These are phyloP conservation scores for Calonectria naviculata DNA, from an alignment of 2,329 filamentous ascomycete genomes.

Conservation along the genomic window DNA sequence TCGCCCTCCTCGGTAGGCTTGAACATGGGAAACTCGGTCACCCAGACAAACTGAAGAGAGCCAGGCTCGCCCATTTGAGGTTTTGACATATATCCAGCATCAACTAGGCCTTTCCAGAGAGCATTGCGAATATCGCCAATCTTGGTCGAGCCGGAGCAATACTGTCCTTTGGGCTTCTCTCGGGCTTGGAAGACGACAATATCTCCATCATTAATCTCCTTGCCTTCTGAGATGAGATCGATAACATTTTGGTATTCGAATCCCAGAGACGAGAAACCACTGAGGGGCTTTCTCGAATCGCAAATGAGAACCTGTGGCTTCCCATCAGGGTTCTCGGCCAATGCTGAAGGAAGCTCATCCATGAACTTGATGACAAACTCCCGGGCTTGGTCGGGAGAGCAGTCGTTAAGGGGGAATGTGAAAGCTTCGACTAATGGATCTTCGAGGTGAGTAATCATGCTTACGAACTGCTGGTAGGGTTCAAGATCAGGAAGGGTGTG, in stretches of 20 bases:
- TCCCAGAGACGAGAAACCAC: conserved; percentile 82
- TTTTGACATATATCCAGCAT: conserved; percentile 64
- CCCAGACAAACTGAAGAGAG: conserved; percentile 80
- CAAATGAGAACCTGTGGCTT: conserved; percentile 83
- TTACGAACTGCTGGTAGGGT: conserved; percentile 70
- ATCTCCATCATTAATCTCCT: conserved; percentile 71
- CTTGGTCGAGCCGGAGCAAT: conserved; percentile 69
- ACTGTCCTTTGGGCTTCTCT: conserved; percentile 67
- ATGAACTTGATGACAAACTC: conserved; percentile 78
- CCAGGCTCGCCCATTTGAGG: conserved; percentile 49
- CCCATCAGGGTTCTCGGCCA: conserved; percentile 78
- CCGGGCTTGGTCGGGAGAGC: conserved; percentile 63
- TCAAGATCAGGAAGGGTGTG: conserved; percentile 69
- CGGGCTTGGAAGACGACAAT: conserved; percentile 86
- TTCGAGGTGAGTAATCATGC: conserved; percentile 78
- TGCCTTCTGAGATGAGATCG: conserved; percentile 44
- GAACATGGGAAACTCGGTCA: conserved; percentile 93
- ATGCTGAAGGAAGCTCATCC: conserved; percentile 68
- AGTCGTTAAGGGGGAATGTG: conserved; percentile 69
- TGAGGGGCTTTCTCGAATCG: conserved; percentile 78
- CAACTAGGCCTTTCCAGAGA: conserved; percentile 76
- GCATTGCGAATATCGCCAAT: conserved; percentile 79
- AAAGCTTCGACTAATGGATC: conserved; percentile 81
- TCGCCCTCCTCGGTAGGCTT: conserved; percentile 72
- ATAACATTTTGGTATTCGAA: conserved; percentile 70